These are phyloP conservation scores for Corchorus capsularis DNA, from an alignment of 345 rosid genomes.

Conservation along the genomic window DNA sequence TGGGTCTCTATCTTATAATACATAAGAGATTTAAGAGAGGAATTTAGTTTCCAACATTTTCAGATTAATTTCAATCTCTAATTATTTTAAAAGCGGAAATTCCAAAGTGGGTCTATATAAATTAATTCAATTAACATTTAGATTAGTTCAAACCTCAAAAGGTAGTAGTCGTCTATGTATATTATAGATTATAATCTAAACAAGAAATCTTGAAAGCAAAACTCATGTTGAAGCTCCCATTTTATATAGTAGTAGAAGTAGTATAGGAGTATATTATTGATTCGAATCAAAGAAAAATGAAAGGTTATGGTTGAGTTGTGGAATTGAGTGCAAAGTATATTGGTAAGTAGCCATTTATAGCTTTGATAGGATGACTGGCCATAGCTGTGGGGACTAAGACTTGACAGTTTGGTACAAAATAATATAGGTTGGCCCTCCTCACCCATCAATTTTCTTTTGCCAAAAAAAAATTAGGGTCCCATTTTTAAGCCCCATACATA, in stretches of 20 bases:
- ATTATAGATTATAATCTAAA: background rate
- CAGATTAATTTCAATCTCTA: too few species aligned
- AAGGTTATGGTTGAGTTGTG: conserved; percentile 14
- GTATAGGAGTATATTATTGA: too few species aligned
- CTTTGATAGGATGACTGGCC: conserved; percentile 21
- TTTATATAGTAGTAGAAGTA: background rate
- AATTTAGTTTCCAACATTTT: too few species aligned
- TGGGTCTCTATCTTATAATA: too few species aligned
- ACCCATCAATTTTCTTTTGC: conserved; percentile 12
- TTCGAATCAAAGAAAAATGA: conserved; percentile 12
- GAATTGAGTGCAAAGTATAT: conserved; percentile 19
- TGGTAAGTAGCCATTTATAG: conserved; percentile 26
- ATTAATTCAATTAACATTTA: background rate
- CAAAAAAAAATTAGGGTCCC: conserved; percentile 19
- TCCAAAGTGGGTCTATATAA: too few species aligned
- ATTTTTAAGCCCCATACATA: background rate
- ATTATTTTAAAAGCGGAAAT: too few species aligned
- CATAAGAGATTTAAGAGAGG: too few species aligned
- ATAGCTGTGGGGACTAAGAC: conserved; percentile 26
- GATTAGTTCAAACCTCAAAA: background rate
- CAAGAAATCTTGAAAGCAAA: conserved; percentile 14
- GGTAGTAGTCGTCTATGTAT: background rate
- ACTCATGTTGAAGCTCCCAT: background rate
- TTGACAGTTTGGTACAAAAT: conserved; percentile 34
- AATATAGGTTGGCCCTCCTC: conserved; percentile 23